Evolutionary conservation across 805 yeast genomes (phyloP).

Genomic region (Candida nanaspora): DNA sequence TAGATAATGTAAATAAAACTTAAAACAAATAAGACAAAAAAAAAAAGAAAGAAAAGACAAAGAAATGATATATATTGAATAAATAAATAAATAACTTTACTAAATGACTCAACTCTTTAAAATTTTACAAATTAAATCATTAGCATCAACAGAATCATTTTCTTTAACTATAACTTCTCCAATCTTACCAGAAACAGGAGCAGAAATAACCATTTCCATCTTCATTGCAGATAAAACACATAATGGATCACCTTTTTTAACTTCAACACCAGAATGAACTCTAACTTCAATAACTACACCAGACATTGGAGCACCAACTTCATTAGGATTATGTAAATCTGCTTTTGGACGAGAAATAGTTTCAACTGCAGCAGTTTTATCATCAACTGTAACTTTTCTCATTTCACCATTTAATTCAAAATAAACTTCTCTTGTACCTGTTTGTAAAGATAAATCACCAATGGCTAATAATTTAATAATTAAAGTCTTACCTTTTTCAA

Average conservation of each 20-base stretch:
- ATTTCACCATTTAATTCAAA: conserved; percentile 98
- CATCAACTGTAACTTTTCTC: conserved; percentile 90
- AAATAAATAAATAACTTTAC: neutral
- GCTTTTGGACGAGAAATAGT: conserved; percentile 87
- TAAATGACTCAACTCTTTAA: conserved; percentile 23
- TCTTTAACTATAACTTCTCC: conserved; percentile 72
- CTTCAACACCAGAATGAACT: conserved; percentile 78
- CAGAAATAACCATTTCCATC: conserved; percentile 98
- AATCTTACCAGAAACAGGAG: conserved; percentile 82
- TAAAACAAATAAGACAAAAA: no score
- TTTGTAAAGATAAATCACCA: conserved; percentile 77
- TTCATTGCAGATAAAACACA: conserved; percentile 97
- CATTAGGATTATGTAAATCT: conserved; percentile 76
- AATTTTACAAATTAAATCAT: conserved; percentile 71
- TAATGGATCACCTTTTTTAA: conserved; percentile 93
- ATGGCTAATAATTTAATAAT: conserved; percentile 88
- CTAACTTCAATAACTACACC: conserved; percentile 96
- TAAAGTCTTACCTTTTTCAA: conserved; percentile 91
- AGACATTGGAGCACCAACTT: conserved; percentile 98
- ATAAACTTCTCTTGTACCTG: conserved; percentile 93
- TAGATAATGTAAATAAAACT: no score
- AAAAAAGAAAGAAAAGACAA: neutral
- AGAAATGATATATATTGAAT: neutral
- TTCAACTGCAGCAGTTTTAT: conserved; percentile 80
- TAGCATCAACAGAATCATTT: conserved; percentile 94